phyloP scores from a whole-genome alignment of 345 rosid genomes.

The Isatis tinctoria region DNA sequence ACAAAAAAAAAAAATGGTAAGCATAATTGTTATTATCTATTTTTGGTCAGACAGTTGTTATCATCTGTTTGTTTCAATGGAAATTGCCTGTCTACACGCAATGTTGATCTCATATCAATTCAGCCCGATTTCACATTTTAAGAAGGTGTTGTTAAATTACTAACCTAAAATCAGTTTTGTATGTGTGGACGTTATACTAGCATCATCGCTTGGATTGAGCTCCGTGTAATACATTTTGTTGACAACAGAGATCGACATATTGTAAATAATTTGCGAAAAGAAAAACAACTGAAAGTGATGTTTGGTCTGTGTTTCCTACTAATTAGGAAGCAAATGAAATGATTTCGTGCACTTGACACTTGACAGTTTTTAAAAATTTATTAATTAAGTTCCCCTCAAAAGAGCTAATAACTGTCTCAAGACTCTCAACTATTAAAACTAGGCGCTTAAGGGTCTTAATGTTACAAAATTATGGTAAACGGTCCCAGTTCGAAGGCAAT shows the following conservation, averaged over 20 bases:
- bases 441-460: neutral
- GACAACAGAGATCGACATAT: neutral
- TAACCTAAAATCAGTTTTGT: neutral
- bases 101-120: neutral
- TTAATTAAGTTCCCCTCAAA: neutral
- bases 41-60: neutral
- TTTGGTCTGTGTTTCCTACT: constrained; percentile 32
- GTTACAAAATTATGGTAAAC: neutral
- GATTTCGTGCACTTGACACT: constrained; percentile 21
- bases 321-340: constrained; percentile 26
- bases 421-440: constrained; percentile 13
- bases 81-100: neutral
- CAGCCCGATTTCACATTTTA: neutral
- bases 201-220: neutral
- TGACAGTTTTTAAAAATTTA: neutral
- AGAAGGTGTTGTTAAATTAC: neutral
- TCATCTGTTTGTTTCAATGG: neutral
- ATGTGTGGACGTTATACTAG: neutral
- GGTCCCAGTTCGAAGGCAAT: constrained; percentile 11
- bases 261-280: neutral
- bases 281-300: constrained; percentile 9
- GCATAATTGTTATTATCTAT: neutral
- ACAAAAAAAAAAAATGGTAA: no score
- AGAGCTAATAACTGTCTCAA: constrained; percentile 22
- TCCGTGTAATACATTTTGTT: neutral